Evolutionary conservation across 179 eudicot species (phyloP), one percentile per base, ranked within the genome.

Genomic region (Silene noctiflora): DNA sequence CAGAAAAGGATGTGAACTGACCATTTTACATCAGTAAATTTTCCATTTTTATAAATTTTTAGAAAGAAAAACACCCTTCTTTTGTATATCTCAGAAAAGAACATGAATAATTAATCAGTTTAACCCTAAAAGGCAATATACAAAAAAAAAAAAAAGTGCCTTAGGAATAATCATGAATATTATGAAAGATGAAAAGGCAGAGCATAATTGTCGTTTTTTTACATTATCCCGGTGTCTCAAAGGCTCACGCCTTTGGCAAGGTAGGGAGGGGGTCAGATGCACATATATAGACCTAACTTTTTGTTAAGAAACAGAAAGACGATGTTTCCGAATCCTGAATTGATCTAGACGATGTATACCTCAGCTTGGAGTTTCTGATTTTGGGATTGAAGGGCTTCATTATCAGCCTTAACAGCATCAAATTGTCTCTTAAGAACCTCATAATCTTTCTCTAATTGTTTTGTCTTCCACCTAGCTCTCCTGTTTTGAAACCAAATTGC

Each of bases 401-500:
- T 93, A 66, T 93, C 95, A 78, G 95, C 89, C 27, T 93, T 93
- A 68, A 95, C 74, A 8, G 90, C 84, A 31, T 95, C 99, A 84
- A 88, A 95, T 80, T 95, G 97, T 80, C 87, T 77, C 85, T 89
- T 95, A 48, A 95, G 89, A 29, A 88, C 51, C 22, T 94, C 91
- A 85, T 91, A 93, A 64, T 93, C 98, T 63, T 84, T 93, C 83
- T 93, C 98, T 51, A 93, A 75, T 71, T 93, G 98, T 84, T 93
- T 93, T 1, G 98, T 93, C 78, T 93, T 93, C 91, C 97, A 93
- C 56, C 98, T 83, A 2, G 98, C 98, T 78, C 98, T 86, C 69
- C 98, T 85, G 71, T 93, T 93, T 73, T 93, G 98, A 61, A 93
- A 93, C 98, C 98, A 93, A 56, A 93, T 91, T 0, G 98, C 98